Conservation (phyloP, 306 rosid species). For the Trichosanthes truncata region DNA sequence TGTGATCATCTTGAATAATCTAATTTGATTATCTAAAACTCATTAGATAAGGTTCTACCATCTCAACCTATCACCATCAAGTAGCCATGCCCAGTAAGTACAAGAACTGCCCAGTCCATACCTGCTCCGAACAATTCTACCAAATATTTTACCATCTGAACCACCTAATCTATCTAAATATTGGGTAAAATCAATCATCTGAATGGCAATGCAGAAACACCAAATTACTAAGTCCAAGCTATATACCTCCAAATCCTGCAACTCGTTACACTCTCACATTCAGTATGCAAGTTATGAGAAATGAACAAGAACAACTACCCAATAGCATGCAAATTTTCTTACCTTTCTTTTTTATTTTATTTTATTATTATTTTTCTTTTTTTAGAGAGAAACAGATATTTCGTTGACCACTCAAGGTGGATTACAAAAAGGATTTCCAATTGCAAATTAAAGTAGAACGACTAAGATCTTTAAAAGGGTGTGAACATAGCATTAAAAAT, state of each 20-base stretch:
- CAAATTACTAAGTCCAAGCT: background rate
- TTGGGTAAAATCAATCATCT: background rate
- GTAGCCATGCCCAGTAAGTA: background rate
- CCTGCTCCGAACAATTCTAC: background rate
- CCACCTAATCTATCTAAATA: background rate
- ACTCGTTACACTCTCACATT: background rate
- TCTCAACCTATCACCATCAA: background rate
- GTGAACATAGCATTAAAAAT: no score
- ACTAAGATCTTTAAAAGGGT: no score
- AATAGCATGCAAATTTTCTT: background rate
- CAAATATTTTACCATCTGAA: background rate
- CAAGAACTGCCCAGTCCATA: background rate
- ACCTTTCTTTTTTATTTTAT: no score
- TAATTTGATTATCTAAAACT: no score
- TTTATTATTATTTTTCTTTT: no score
- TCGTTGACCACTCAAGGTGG: no score
- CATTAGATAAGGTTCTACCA: background rate
- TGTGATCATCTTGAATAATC: no score
- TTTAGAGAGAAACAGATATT: no score
- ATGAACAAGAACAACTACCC: background rate
- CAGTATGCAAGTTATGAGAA: background rate
- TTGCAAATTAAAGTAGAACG: no score
- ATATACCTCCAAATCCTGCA: background rate
- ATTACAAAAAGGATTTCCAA: no score
- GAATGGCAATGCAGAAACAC: slow-evolving; percentile 1